Percentiles rank a stretch among this genome's conserved stretches.
phyloP scores from a whole-genome alignment of 2,329 filamentous ascomycete genomes.

The Phaeoacremonium minimum region DNA sequence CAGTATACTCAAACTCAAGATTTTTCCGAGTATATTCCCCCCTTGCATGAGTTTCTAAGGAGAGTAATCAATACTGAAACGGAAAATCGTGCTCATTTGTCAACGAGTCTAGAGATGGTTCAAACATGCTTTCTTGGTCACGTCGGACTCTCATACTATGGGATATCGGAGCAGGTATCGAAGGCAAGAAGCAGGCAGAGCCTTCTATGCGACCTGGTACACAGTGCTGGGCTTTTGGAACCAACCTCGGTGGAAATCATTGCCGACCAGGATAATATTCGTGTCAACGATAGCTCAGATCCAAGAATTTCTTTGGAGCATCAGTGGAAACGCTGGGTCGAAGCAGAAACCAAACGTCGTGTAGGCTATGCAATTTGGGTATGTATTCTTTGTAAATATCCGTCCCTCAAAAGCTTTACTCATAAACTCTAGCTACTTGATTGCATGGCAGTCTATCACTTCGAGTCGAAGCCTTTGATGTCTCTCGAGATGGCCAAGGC shows the following conservation, averaged over 20 bases:
- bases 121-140: constrained; percentile 7
- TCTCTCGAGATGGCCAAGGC: constrained; percentile 3
- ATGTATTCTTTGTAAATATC: no score
- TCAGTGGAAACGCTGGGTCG: constrained; percentile 4
- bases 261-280: no score
- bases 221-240: not conserved
- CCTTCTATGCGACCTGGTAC: not conserved
- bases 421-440: constrained; percentile 6
- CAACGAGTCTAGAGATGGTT: not conserved
- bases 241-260: no score
- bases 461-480: constrained; percentile 2
- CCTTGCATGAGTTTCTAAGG: constrained; percentile 17
- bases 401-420: not conserved
- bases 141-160: constrained; percentile 8
- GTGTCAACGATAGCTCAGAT: no score
- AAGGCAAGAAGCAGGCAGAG: not conserved
- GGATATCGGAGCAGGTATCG: not conserved
- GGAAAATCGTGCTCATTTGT: not conserved
- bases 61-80: constrained; percentile 6
- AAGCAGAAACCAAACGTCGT: constrained; percentile 2
- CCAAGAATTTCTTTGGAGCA: no score
- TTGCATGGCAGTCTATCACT: constrained; percentile 7
- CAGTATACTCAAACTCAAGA: constrained; percentile 17
- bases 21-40: constrained; percentile 12
- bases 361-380: constrained; percentile 9